A percentile compares a stretch with the other conserved stretches of the same genome.
Evolutionary conservation across 2,329 filamentous ascomycete genomes (phyloP).

Genomic region (Colletotrichum cereale): DNA sequence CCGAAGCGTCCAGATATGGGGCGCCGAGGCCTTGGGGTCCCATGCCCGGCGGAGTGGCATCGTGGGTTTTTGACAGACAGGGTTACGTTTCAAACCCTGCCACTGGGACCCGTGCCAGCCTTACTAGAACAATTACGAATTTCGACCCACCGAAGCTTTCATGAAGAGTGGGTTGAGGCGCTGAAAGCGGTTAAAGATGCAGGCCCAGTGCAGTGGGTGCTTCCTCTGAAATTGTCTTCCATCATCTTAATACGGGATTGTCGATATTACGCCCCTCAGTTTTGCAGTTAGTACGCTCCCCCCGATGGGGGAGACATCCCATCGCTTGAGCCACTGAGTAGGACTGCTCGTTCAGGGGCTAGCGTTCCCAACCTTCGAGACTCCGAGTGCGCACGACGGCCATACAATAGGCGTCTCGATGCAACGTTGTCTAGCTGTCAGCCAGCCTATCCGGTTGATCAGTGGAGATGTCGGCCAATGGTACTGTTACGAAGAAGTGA

Average conservation of each 20-base stretch:
- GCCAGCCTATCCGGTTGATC: conserved; percentile 8
- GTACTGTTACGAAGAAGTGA: neutral
- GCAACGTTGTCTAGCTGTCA: neutral
- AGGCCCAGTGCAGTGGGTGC: neutral
- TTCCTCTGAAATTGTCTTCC: neutral
- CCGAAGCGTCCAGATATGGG: neutral
- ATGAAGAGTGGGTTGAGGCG: neutral
- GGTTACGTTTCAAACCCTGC: conserved; percentile 17
- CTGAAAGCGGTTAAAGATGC: neutral
- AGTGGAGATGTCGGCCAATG: neutral
- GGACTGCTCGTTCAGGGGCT: conserved; percentile 19
- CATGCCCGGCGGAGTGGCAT: neutral
- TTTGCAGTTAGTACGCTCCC: neutral
- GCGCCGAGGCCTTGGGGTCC: neutral
- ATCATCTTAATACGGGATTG: neutral
- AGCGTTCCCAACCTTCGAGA: neutral
- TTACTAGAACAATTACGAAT: neutral
- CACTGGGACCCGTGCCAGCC: neutral
- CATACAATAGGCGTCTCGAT: neutral
- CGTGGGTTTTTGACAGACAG: conserved; percentile 13
- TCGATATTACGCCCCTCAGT: neutral
- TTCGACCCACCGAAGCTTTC: neutral
- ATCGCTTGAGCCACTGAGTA: conserved; percentile 8
- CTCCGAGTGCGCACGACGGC: neutral
- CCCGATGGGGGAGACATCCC: neutral